These are phyloP conservation scores for Roridomyces roridus DNA, from an alignment of 768 basidiomycete species.

Conservation along the genomic window DNA sequence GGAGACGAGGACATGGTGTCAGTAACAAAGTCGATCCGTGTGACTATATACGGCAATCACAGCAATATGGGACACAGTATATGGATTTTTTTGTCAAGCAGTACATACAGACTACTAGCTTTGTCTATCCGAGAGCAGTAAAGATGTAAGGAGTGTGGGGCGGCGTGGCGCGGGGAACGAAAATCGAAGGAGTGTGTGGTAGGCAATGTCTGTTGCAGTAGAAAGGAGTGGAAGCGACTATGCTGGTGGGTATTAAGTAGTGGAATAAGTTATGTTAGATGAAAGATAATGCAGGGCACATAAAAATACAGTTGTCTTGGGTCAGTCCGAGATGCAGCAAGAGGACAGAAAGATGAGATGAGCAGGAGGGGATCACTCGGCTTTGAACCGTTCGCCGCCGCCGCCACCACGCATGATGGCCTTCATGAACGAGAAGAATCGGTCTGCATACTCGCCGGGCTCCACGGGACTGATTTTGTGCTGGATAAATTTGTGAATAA, in stretches of 20 bases:
- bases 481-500: conserved; percentile 43
- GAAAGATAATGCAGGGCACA: not conserved
- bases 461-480: conserved; percentile 95
- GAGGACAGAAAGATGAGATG: not conserved
- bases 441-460: conserved; percentile 83
- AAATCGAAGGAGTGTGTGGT: conserved; percentile 6
- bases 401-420: conserved; percentile 85
- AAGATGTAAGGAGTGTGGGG: conserved; percentile 7
- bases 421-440: conserved; percentile 89
- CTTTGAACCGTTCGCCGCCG: conserved; percentile 56
- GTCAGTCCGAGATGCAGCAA: conserved; percentile 14
- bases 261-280: conserved; percentile 12
- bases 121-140: not conserved
- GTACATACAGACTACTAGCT: conserved; percentile 4
- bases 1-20: conserved; percentile 53
- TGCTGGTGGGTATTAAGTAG: conserved; percentile 10
- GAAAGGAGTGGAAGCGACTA: conserved; percentile 4
- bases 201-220: not conserved
- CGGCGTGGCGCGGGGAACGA: not conserved
- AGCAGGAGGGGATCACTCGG: conserved; percentile 30
- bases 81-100: conserved; percentile 2
- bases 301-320: conserved; percentile 12
- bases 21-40: conserved; percentile 9
- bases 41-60: too few species aligned
- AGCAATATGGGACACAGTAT: not conserved